These are phyloP conservation scores for Hemileccinum rubropunctum DNA, from an alignment of 768 basidiomycete genomes.

Conservation along the genomic window DNA sequence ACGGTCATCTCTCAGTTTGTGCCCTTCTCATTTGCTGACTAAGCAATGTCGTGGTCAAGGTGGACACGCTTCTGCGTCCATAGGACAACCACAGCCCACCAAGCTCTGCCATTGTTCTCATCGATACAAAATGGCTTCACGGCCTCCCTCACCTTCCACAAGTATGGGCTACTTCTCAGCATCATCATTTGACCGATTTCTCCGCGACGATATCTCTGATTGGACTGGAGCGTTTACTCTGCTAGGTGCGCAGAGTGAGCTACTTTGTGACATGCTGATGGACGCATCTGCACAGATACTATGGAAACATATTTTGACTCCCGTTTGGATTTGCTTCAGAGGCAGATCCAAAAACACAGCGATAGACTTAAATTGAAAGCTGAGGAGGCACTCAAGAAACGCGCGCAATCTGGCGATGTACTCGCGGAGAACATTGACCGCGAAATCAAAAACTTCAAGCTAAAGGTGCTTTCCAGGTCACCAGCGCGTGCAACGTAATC, in stretches of 20 bases:
- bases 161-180: conserved; percentile 58
- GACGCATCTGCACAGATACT: conserved; percentile 58
- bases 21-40: too few species aligned
- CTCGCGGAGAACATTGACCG: conserved; percentile 78
- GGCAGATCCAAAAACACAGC: conserved; percentile 83
- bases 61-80: conserved; percentile 7
- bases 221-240: conserved; percentile 83
- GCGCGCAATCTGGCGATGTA: conserved; percentile 50
- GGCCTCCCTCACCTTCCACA: conserved; percentile 38
- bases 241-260: conserved; percentile 52
- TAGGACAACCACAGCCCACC: not conserved
- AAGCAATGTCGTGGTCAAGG: conserved; percentile 12
- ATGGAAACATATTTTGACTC: conserved; percentile 96
- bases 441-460: conserved; percentile 82
- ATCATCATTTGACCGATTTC: conserved; percentile 70
- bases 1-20: too few species aligned
- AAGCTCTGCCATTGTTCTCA: conserved; percentile 15
- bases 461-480: conserved; percentile 55
- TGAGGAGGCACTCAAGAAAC: conserved; percentile 75
- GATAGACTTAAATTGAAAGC: conserved; percentile 80
- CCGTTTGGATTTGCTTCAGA: conserved; percentile 77
- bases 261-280: not conserved
- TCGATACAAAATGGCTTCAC: conserved; percentile 32
- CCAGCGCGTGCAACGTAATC: not conserved
- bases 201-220: conserved; percentile 71